phyloP scores from a whole-genome alignment of 2,329 filamentous ascomycete genomes.

The Sclerotinia sclerotiorum region DNA sequence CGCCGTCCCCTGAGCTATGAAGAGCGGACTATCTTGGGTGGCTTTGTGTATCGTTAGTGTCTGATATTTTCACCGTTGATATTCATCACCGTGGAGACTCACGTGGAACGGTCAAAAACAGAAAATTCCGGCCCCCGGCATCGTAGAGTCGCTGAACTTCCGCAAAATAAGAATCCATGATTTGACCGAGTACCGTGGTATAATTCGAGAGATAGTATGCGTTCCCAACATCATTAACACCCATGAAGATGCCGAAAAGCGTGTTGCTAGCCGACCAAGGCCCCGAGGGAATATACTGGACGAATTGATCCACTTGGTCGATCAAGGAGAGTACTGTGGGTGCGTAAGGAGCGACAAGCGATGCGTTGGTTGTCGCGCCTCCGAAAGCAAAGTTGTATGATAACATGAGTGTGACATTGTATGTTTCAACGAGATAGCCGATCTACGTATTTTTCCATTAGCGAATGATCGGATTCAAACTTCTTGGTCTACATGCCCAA shows the following conservation, averaged over 20 bases:
- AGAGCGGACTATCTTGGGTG: constrained; percentile 3
- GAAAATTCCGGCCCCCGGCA: not conserved
- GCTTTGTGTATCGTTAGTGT: not conserved
- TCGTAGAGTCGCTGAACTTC: not conserved
- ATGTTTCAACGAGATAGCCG: not conserved
- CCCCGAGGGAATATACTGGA: not conserved
- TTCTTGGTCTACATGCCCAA: not conserved
- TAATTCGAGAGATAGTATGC: constrained; percentile 4
- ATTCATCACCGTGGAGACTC: not conserved
- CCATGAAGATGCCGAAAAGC: constrained; percentile 7
- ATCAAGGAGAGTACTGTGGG: not conserved
- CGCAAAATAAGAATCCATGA: constrained; percentile 7
- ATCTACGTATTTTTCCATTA: not conserved
- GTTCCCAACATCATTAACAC: constrained; percentile 16
- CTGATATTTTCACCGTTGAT: too few species aligned
- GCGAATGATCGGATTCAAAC: too few species aligned
- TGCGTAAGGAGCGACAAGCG: constrained; percentile 1
- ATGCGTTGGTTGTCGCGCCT: constrained; percentile 6
- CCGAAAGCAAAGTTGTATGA: constrained; percentile 6
- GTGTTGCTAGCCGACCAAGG: not conserved
- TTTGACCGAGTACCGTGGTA: not conserved
- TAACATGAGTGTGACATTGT: not conserved
- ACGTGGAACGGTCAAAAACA: constrained; percentile 9
- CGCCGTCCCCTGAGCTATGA: not conserved
- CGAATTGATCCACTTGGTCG: not conserved